These are phyloP conservation scores for Hypoxylon trugodes DNA, from an alignment of 495 filamentous ascomycete species.

Conservation along the genomic window DNA sequence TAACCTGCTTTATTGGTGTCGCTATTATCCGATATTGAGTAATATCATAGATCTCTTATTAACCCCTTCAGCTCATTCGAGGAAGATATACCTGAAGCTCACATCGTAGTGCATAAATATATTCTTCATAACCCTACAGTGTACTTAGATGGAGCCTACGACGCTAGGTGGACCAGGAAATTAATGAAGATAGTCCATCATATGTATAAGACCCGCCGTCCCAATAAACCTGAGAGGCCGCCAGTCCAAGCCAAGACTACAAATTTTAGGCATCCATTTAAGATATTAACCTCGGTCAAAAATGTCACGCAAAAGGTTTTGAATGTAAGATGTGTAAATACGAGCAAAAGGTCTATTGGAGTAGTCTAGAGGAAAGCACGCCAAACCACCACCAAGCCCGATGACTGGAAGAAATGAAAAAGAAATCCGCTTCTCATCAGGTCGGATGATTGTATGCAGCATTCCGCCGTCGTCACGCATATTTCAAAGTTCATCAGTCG, in stretches of 20 bases:
- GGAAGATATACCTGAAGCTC: not conserved
- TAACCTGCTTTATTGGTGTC: not conserved
- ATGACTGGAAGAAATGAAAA: conserved; percentile 21
- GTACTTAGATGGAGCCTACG: not conserved
- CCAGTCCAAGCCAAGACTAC: not conserved
- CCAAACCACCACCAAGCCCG: conserved; percentile 16
- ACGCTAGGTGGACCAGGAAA: conserved; percentile 6
- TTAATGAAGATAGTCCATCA: conserved; percentile 11
- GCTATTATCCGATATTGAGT: not conserved
- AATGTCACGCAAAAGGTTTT: not conserved
- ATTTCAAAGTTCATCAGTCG: conserved; percentile 21
- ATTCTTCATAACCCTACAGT: not conserved
- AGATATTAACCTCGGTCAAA: not conserved
- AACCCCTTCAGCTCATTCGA: not conserved
- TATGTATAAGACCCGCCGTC: conserved; percentile 18
- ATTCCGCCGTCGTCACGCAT: conserved; percentile 22
- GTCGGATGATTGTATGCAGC: conserved; percentile 20
- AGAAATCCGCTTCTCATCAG: conserved; percentile 16
- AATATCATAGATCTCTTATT: not conserved
- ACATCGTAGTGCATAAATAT: conserved; percentile 4
- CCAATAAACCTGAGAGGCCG: conserved; percentile 17
- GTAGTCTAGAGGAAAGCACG: conserved; percentile 32
- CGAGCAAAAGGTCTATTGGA: conserved; percentile 31
- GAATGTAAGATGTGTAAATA: conserved; percentile 1
- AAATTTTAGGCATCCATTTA: not conserved